Evolutionary conservation across 164 flowering plant species (phyloP), one percentile per base, ranked within the genome.

Genomic region (Aristolochia fimbriata): DNA sequence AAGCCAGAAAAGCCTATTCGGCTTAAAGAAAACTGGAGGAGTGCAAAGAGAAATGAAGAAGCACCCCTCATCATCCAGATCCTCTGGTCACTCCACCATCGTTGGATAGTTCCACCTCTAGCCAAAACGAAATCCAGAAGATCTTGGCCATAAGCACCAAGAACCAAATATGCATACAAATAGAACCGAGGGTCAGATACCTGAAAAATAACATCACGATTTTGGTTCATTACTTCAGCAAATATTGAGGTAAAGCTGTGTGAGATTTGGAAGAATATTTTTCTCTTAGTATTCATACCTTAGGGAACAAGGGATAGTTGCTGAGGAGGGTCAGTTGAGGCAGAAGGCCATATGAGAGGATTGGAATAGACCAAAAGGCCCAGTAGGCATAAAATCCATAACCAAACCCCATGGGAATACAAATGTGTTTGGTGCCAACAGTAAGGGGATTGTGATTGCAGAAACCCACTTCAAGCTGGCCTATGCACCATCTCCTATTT

Each of bases 11-110:
- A 60, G 25, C 85, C 83, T 0, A 83, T 25, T 51, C 20, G 25
- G 33, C 71, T 67, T 58, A 75, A 71, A 0, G 63, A 5, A 70
- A 45, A 84, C 58, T 90, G 88, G 0, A 73, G 6, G 3, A 55
- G 19, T 17, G 77, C 87, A 54, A 81, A 84, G 6, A 70, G 31
- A 67, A 51, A 74, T 48, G 76, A 73, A 17, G 97, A 62, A 9
- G 75, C 65, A 13, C 95, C 88, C 22, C 75, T 74, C 27, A 83
- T 73, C 70, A 83, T 41, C 92, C 91, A 90, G 72, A 83, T 78
- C 60, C 95, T 76, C 54, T 87, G 92, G 25, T 78, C 82, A 47
- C 64, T 90, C 89, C 89, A 84, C 97, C 97, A 91, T 55, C 69
- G 67, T 50, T 24, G 59, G 24, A 77, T 15, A 1, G 81, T 73